These are phyloP conservation scores for Apophysomyces elegans DNA, from an alignment of 371 early-diverging fungal genomes.

Conservation along the genomic window DNA sequence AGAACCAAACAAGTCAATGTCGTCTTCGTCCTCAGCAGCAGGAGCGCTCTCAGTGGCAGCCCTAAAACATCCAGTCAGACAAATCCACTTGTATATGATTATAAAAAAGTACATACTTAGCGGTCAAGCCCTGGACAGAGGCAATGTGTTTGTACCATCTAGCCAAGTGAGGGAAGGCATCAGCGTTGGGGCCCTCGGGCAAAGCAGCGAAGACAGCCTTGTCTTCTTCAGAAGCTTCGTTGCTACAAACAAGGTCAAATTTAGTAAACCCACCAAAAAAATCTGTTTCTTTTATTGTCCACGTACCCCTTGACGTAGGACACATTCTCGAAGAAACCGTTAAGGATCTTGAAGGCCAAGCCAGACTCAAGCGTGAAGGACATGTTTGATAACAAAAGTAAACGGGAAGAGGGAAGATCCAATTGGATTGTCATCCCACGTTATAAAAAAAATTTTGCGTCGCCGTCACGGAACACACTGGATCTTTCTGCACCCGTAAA, in stretches of 20 bases:
- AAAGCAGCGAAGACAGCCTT: conserved; percentile 85
- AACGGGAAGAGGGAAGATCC: conserved; percentile 20
- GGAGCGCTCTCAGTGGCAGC: conserved; percentile 61
- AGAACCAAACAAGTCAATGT: conserved; percentile 95
- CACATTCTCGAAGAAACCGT: conserved; percentile 79
- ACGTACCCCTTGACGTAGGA: conserved; percentile 82
- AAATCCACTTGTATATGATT: neutral
- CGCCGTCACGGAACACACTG: neutral
- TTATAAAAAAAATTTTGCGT: conserved; percentile 10
- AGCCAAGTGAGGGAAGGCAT: conserved; percentile 85
- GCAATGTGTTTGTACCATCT: conserved; percentile 96
- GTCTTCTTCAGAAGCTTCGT: conserved; percentile 82
- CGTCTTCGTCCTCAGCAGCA: conserved; percentile 87
- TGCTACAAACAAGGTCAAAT: conserved; percentile 46
- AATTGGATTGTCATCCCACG: neutral
- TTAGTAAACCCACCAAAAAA: neutral
- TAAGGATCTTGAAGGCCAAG: conserved; percentile 66
- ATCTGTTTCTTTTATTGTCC: neutral
- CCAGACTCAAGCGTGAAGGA: conserved; percentile 69
- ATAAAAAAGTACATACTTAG: conserved; percentile 48
- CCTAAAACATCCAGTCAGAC: conserved; percentile 21
- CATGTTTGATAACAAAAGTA: conserved; percentile 35
- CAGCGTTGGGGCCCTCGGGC: conserved; percentile 77
- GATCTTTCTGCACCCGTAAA: too few species aligned
- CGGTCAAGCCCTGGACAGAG: conserved; percentile 60